Base-by-base conservation (phyloP, 495 filamentous ascomycete species). In the Talaromyces stipitatus region DNA sequence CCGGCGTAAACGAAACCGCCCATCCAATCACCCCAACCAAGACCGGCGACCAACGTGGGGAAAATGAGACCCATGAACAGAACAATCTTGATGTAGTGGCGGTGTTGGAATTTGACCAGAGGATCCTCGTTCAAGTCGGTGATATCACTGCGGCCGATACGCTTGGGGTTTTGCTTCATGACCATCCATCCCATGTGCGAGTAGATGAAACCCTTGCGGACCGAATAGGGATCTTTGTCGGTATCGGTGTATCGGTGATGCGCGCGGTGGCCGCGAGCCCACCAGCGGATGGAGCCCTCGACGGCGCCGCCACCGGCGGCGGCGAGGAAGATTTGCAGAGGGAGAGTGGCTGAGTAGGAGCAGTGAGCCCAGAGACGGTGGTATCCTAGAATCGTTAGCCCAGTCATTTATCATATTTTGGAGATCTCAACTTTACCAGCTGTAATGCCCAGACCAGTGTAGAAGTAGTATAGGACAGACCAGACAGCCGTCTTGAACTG, bases 181-280 rank as follows among this genome's bases (percentile, higher is more conserved):
- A 95, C 76, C 90, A 95, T 95, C 84, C 84, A 86, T 68, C 94
- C 94, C 48, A 98, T 78, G 78, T 98, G 94, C 53, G 90, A 95
- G 82, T 98, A 98, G 64, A 95, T 73, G 24, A 96, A 82, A 60
- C 94, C 94, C 85, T 99, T 99, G 75, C 94, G 90, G 61, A 99
- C 95, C 53, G 89, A 95, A 81, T 97, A 99, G 23, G 95, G 95
- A 67, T 99, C 95, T 78, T 99, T 97, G 54, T 96, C 89, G 65
- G 95, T 99, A 65, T 97, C 95, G 79, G 95, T 98, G 70, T 96
- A 97, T 62, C 95, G 87, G 79, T 99, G 95, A 75, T 99, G 95
- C 64, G 95, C 90, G 58, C 95, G 88, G 79, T 98, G 95, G 69
- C 90, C 91, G 61, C 90, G 85, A 59, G 90, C 86, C 95, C 95